Evolutionary conservation across 352 stramenopile genomes (phyloP).

Genomic region (Blastocystis sp.): DNA sequence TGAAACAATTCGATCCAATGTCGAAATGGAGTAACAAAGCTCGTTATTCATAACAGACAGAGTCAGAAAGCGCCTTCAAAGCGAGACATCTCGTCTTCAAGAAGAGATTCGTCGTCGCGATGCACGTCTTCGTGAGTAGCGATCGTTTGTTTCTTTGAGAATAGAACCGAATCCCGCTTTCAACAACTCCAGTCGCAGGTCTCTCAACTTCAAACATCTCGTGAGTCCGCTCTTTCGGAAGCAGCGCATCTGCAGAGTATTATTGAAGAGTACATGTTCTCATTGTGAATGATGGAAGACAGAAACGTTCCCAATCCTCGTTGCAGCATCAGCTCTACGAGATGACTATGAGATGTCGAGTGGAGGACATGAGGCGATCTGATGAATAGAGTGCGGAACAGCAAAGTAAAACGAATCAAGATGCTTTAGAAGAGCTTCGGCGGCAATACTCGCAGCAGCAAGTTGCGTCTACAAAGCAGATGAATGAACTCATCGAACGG

Average conservation of each 20-base stretch:
- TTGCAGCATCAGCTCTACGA: not conserved
- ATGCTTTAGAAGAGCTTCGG: not conserved
- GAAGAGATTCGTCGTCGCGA: constrained; percentile 11
- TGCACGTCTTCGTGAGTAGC: not conserved
- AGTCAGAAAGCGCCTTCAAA: not conserved
- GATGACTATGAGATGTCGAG: not conserved
- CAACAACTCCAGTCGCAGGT: not conserved
- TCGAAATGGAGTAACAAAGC: not conserved
- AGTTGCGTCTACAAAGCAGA: not conserved
- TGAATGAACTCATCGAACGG: constrained; percentile 29
- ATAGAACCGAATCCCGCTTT: not conserved
- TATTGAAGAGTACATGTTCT: not conserved
- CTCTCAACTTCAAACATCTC: not conserved
- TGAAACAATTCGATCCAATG: constrained; percentile 24
- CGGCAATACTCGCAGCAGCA: not conserved
- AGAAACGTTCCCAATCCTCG: not conserved
- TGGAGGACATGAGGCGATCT: not conserved
- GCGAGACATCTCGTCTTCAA: constrained; percentile 2
- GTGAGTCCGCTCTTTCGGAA: not conserved
- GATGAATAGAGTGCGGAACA: not conserved
- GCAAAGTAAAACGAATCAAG: not conserved
- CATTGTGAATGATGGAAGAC: not conserved
- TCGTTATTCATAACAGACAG: not conserved
- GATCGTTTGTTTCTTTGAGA: not conserved
- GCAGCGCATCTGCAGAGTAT: not conserved